phyloP scores from a whole-genome alignment of 176 grass and related monocot genomes.

The Eragrostis nindensis region DNA sequence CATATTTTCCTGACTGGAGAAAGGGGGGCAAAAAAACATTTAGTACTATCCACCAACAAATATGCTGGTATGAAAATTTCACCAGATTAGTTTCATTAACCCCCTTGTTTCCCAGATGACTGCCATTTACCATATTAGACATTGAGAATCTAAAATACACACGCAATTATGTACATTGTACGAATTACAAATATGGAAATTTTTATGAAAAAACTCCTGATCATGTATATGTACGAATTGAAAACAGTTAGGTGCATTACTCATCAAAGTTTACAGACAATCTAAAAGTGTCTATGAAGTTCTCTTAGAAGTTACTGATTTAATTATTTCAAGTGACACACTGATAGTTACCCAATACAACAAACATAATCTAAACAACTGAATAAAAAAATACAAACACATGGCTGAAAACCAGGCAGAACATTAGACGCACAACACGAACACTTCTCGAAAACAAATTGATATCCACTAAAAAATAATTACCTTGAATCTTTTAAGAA shows the following conservation, averaged over 20 bases:
- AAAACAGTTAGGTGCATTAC: not conserved
- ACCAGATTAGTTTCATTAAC: not conserved
- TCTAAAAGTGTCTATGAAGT: constrained; percentile 10
- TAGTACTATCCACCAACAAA: constrained; percentile 24
- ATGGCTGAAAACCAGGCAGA: constrained; percentile 32
- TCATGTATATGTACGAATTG: not conserved
- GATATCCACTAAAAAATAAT: constrained; percentile 23
- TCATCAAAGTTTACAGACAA: not conserved
- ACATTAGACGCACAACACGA: constrained; percentile 12
- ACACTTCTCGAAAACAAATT: constrained; percentile 27
- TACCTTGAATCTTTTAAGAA: constrained; percentile 99
- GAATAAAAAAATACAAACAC: constrained; percentile 8
- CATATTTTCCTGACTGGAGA: constrained; percentile 90
- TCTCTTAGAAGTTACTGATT: constrained; percentile 20
- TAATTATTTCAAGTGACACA: constrained; percentile 20
- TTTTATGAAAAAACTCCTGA: not conserved
- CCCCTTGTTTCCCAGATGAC: not conserved
- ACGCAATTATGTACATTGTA: not conserved
- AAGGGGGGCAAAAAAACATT: constrained; percentile 37
- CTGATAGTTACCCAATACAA: not conserved
- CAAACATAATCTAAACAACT: constrained; percentile 2
- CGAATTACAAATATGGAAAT: not conserved
- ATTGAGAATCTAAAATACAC: not conserved
- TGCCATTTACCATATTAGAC: not conserved
- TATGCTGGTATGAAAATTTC: constrained; percentile 2